These are phyloP conservation scores for Suillus paluster DNA, from an alignment of 768 basidiomycete species.

Conservation along the genomic window DNA sequence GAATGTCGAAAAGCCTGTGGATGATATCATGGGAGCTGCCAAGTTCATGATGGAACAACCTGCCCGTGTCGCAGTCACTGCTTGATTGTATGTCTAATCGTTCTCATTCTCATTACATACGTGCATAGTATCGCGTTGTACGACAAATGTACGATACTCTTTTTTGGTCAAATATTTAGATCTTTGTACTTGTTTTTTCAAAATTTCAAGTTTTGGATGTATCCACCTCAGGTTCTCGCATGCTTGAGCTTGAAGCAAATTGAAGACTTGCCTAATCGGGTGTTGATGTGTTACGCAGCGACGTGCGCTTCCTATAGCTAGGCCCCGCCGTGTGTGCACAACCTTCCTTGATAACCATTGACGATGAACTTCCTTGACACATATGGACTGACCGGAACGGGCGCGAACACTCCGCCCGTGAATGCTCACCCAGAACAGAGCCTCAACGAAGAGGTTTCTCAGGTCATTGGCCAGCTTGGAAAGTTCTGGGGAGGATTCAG, in stretches of 20 bases:
- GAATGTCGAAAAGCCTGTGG: slow-evolving; percentile 24
- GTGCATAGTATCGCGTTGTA: background rate
- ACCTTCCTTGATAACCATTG: slow-evolving; percentile 5
- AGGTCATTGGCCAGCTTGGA: slow-evolving; percentile 87
- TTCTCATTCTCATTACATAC: background rate
- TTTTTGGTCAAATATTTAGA: background rate
- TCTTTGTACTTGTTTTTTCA: background rate
- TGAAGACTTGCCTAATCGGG: slow-evolving; percentile 11
- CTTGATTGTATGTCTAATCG: slow-evolving; percentile 17
- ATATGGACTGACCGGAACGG: slow-evolving; percentile 55
- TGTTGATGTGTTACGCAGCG: background rate
- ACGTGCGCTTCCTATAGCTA: too few relatives aligned
- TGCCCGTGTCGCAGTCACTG: slow-evolving; percentile 34
- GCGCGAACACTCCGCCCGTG: slow-evolving; percentile 52
- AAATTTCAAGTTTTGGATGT: too few relatives aligned
- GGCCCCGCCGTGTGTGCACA: background rate
- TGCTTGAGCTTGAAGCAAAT: background rate
- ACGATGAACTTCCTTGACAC: slow-evolving; percentile 78
- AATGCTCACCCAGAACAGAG: slow-evolving; percentile 48
- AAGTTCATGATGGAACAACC: slow-evolving; percentile 26
- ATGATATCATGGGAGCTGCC: slow-evolving; percentile 15
- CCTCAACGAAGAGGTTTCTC: slow-evolving; percentile 85
- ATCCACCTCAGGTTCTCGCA: too few relatives aligned
- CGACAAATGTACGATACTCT: slow-evolving; percentile 20
- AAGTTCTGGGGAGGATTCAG: slow-evolving; percentile 91